Evolutionary conservation across 306 rosid species (phyloP).

Genomic region (Clitoria ternatea): DNA sequence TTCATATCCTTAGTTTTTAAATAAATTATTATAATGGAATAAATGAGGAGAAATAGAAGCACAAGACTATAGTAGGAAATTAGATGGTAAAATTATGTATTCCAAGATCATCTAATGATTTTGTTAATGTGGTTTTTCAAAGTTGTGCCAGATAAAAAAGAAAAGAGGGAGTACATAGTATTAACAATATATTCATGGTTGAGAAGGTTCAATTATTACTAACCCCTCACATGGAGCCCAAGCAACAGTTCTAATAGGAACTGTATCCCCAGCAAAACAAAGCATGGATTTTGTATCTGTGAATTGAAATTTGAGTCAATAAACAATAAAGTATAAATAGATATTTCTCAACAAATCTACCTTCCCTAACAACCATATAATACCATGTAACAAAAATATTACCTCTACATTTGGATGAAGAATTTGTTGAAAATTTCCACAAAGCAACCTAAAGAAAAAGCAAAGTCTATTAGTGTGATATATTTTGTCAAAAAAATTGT

Average conservation of each 20-base stretch:
- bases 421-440: conserved; percentile 70
- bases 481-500: not conserved
- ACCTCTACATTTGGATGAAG: conserved; percentile 57
- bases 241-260: conserved; percentile 82
- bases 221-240: conserved; percentile 92
- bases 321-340: conserved; percentile 1
- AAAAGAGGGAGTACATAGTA: no score
- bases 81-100: no score
- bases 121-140: no score
- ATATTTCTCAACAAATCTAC: conserved; percentile 23
- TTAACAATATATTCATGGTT: conserved; percentile 4
- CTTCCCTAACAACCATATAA: conserved; percentile 13
- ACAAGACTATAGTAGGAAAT: no score
- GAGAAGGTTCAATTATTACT: conserved; percentile 29
- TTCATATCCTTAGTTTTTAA: no score
- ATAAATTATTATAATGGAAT: no score
- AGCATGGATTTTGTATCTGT: conserved; percentile 83
- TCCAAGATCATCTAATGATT: no score
- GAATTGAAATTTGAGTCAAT: conserved; percentile 25
- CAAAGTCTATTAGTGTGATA: conserved; percentile 31
- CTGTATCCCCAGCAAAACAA: conserved; percentile 76
- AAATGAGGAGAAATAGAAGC: no score
- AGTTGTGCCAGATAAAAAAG: no score
- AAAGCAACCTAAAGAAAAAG: conserved; percentile 67
- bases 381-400: conserved; percentile 13